phyloP scores from a whole-genome alignment of 148 eudicot species.

The Rhododendron simsii region DNA sequence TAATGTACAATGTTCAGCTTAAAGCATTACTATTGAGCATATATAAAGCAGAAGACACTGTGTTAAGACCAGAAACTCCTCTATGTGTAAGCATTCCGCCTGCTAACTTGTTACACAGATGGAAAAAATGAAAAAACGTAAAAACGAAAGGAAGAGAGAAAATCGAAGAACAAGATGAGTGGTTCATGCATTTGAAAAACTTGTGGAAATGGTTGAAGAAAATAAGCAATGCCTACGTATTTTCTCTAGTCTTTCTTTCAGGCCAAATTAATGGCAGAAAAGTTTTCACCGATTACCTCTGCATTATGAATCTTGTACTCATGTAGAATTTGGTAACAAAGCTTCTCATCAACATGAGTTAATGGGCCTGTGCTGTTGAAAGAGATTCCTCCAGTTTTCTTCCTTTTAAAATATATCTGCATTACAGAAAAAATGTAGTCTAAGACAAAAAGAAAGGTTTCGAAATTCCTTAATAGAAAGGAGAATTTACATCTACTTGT shows the following conservation, averaged over 20 bases:
- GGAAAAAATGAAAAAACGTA: neutral
- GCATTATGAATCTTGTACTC: slow-evolving; percentile 99
- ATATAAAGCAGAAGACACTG: neutral
- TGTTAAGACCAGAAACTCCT: neutral
- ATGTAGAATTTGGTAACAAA: slow-evolving; percentile 96
- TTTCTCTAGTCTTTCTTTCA: neutral
- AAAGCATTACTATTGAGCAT: neutral
- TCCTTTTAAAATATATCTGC: slow-evolving; percentile 95
- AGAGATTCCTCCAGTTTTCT: slow-evolving; percentile 97
- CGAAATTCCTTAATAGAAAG: neutral
- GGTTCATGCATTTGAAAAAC: neutral
- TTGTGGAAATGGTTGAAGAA: neutral
- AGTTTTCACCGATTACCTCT: slow-evolving; percentile 48
- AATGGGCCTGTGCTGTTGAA: slow-evolving; percentile 81
- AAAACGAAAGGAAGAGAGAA: neutral
- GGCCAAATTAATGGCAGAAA: neutral
- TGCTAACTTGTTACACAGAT: neutral
- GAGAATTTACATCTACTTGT: neutral
- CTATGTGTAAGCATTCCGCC: neutral
- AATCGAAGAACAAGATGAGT: neutral
- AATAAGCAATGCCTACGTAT: neutral
- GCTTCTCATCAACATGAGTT: slow-evolving; percentile 98
- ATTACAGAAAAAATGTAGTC: slow-evolving; percentile 12
- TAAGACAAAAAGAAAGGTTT: neutral
- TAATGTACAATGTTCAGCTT: neutral